A percentile compares a stretch with the other conserved stretches of the same genome.
Evolutionary conservation across 2,329 filamentous ascomycete species (phyloP).

Genomic region (Ophiosphaerella herpotricha): DNA sequence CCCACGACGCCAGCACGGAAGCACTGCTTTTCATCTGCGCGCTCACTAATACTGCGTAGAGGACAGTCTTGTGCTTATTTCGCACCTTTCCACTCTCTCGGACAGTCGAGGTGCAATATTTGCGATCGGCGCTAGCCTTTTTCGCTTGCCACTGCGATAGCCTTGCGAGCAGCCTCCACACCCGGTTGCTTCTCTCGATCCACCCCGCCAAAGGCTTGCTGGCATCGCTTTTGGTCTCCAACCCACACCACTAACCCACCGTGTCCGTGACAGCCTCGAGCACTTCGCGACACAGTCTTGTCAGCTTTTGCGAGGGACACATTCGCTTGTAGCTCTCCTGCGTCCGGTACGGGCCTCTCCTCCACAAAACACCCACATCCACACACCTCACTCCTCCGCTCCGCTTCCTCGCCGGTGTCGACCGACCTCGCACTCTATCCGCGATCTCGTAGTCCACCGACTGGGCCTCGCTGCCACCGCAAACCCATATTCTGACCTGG

Average conservation of each 20-base stretch:
- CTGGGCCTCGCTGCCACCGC: slow-evolving; percentile 33
- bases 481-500: slow-evolving; percentile 38
- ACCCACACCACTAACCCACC: slow-evolving; percentile 30
- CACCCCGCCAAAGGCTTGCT: slow-evolving; percentile 47
- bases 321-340: slow-evolving; percentile 98
- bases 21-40: slow-evolving; percentile 34
- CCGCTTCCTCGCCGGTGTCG: slow-evolving; percentile 27
- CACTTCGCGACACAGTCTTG: slow-evolving; percentile 33
- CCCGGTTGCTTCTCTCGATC: slow-evolving; percentile 27
- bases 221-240: slow-evolving; percentile 48
- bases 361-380: slow-evolving; percentile 10
- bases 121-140: slow-evolving; percentile 39
- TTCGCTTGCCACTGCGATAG: slow-evolving; percentile 27
- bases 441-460: slow-evolving; percentile 39
- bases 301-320: slow-evolving; percentile 77
- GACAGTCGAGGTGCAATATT: slow-evolving; percentile 25
- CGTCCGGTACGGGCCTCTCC: slow-evolving; percentile 58
- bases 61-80: slow-evolving; percentile 25
- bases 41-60: slow-evolving; percentile 36
- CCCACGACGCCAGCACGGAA: slow-evolving; percentile 34
- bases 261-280: slow-evolving; percentile 31
- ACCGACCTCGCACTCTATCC: slow-evolving; percentile 37
- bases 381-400: background rate
- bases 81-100: slow-evolving; percentile 39
- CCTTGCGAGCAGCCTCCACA: slow-evolving; percentile 33